Evolutionary conservation across 371 early-diverging fungal species (phyloP), one percentile per base, ranked within the genome.

Genomic region (Syncephalastrum racemosum): DNA sequence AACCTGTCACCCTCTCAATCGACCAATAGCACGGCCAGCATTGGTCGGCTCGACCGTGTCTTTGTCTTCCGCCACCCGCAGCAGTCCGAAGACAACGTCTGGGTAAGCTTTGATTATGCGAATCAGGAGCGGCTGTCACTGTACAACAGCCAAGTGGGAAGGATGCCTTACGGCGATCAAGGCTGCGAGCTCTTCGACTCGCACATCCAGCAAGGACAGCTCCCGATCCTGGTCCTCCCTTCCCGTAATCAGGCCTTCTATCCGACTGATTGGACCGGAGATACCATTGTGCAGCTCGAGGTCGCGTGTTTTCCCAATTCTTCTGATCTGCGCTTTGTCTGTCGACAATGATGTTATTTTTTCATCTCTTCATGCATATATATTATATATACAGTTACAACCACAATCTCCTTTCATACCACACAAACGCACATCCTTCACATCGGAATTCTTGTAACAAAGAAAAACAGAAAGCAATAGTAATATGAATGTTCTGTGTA

Each of bases 101-200:
- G 71, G 71, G 60, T 57, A 4, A 60, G 62, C 2, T 71, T 71
- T 59, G 71, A 71, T 31, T 71, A 60, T 41, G 56, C 57, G 7
- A 71, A 71, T 40, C 71, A 71, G 54, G 24, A 52, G 14, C 27
- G 36, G 13, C 46, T 71, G 7, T 53, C 56, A n/a, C 10, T 46
- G 15, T 40, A 54, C 16, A 22, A 46, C 36, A 19, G 18, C 19
- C 50, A 51, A 18, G 56, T 36, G 31, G 49, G 55, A 1, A 46
- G 51, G 16, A 40, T 56, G 10, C 24, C 39, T 24, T 25, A 40
- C 14, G 50, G 61, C 13, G 61, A 67, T 10, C 40, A 25, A 40
- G 55, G 62, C 2, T 40, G 67, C 16, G 63, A 60, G 0, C 14
- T 71, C 7, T 60, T 62, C 20, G 71, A 71, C 54, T 63, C 68